Evolutionary conservation across 108 stramenopile species (phyloP), one percentile per base, ranked within the genome.

Genomic region (Cyclotella atomus): DNA sequence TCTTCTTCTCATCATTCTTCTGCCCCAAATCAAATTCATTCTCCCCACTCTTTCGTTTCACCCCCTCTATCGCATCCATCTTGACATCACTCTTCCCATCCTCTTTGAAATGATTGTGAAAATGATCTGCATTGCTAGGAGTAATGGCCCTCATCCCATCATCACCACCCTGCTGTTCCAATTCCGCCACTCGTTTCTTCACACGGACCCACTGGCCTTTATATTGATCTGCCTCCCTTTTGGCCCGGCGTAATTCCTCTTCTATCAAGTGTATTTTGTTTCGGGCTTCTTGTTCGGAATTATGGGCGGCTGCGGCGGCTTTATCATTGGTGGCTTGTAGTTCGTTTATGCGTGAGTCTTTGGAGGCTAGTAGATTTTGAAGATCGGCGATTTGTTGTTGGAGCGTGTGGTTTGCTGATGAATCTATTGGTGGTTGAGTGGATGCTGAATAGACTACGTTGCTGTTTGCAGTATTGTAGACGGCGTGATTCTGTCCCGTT

Each of bases 181-280:
- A 72, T n/a, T 71, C 71, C 7, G 21, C 49, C 16, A 68, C 59
- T 2, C 66, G 57, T 46, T 79, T 79, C 65, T 79, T 79, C n/a
- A 23, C 41, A 19, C 78, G 29, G 10, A 79, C 24, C 78, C 65
- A 72, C 23, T 71, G 59, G 6, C 59, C 38, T 43, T 72, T 71
- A 45, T 72, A 72, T 44, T 67, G 55, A 61, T 79, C 78, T 16
- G 71, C 70, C 59, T 79, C 78, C 41, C 59, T 68, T 60, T 70
- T 73, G 17, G 52, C 68, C 6, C 73, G 41, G 0, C 68, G 62
- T 25, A 75, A 59, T 33, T 81, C 73, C 62, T 81, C 80, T 49
- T 81, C 62, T 1, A 70, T 60, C n/a, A 69, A 44, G 59, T 70
- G 72, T 3, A 74, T 64, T 10, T 50, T 46, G 19, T 53, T 21